Base-by-base conservation (phyloP, 2,329 filamentous ascomycete species). In the Aspergillus tanneri region DNA sequence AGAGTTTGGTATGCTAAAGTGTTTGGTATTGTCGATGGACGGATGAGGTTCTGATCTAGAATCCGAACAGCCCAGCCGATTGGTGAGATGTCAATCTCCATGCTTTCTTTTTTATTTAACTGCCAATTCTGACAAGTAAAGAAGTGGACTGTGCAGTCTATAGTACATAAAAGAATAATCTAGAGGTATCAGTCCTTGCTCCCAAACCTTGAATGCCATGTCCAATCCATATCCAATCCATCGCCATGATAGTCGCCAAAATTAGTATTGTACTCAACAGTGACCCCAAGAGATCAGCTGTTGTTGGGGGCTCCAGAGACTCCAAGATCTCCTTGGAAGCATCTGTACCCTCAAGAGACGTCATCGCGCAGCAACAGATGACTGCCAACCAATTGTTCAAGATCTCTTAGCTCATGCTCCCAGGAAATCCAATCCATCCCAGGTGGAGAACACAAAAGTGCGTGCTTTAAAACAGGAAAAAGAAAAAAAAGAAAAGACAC, bases 301-400 rank as follows among this genome's bases (percentile, higher is more conserved):
- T n/a, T 14, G 18, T 12, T 34, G 18, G 43, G 43, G 16, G n/a
- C 23, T 27, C 16, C 34, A 36, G 10, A 39, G 43, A 28, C 32
- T 23, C 9, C 10, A 16, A 30, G 19, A 27, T 18, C 14, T 27
- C 41, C n/a, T n/a, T n/a, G n/a, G n/a, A n/a, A n/a, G 41, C 35
- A 37, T 22, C 35, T 10, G 5, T 19, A 10, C 14, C 19, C 19
- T 43, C 47, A 34, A 46, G 21, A 38, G 48, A 55, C 55, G 53
- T 57, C 55, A 57, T 55, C 46, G 42, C 46, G 50, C 55, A 57
- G 19, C 35, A 21, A 19, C 39, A 24, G 6, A 24, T 16, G 10
- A 23, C 32, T 18, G 19, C 19, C 41, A 14, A 23, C n/a, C 25
- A 32, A 11, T 32, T 34, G 19, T 22, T 34, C 6, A 9, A 34